Base-by-base conservation (phyloP, 257 asterid species). In the Nicotiana noctiflora region DNA sequence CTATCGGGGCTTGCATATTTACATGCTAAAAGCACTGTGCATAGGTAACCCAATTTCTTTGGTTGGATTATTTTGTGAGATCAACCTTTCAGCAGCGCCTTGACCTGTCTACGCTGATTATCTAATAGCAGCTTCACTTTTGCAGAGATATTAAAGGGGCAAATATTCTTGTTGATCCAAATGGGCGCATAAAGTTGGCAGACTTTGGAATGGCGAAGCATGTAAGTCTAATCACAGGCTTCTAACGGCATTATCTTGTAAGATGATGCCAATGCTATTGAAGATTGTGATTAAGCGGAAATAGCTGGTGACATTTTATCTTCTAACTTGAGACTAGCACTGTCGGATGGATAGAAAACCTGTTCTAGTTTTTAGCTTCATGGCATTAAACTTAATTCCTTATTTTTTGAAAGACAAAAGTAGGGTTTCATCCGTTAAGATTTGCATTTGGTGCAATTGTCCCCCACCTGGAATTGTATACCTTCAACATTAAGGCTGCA, bases 151-250 rank as follows among this genome's bases (percentile, higher is more conserved):
- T 96, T 83, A 96, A 96, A 92, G 99, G 99, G 76, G 99, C 98
- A 82, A 95, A 95, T 82, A 93, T 95, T 82, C 99, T 95, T 27
- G 99, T 95, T 89, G 99, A 95, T 82, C 98, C 99, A 56, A 93
- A 89, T 83, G 98, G 99, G 72, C 97, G 97, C 81, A 94, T 95
- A 57, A 95, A 95, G 89, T 85, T 95, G 91, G 98, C 97, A 31
- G 99, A 95, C 88, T 95, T 95, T 82, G 99, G 99, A 81, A 93
- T 93, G 98, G 98, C 99, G 80, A 96, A 96, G 84, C 99, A 96
- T 87, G 99, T 96, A 90, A 86, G 97, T 85, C 11, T 34, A 79
- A 31, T 40, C 75, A 65, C 17, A 75, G 29, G 62, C 23, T 70
- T 32, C 25, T 49, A 23, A 74, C 15, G 23, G 79, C 79, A 49